Conservation (phyloP, 768 basidiomycete species). For the Serendipita sp. region DNA sequence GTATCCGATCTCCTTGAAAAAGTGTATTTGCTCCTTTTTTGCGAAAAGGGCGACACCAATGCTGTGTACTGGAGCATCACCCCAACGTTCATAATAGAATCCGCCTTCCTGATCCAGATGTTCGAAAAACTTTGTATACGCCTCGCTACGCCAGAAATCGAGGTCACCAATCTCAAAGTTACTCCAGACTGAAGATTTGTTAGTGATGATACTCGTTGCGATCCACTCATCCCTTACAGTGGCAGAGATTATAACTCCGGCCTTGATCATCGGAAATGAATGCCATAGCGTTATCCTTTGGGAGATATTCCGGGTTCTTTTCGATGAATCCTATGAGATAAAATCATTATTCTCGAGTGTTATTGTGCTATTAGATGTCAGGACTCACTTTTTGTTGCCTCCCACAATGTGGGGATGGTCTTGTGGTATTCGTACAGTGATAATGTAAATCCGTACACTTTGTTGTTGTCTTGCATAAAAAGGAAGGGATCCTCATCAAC, state of each 20-base stretch:
- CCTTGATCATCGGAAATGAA: conserved; percentile 68
- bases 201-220: not conserved
- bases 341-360: not conserved
- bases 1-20: conserved; percentile 91
- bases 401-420: conserved; percentile 73
- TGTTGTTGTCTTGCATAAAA: conserved; percentile 61
- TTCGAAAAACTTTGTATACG: conserved; percentile 72
- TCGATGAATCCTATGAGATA: conserved; percentile 44
- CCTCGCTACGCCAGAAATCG: conserved; percentile 69
- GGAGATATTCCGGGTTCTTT: conserved; percentile 42
- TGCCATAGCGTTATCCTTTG: conserved; percentile 47
- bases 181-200: conserved; percentile 55
- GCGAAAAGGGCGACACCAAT: conserved; percentile 85
- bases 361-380: not conserved
- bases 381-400: conserved; percentile 43
- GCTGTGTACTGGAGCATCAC: conserved; percentile 76
- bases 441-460: conserved; percentile 77
- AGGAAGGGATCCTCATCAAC: conserved; percentile 63
- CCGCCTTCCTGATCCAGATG: conserved; percentile 65
- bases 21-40: conserved; percentile 78
- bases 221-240: conserved; percentile 28
- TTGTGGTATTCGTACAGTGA: conserved; percentile 60
- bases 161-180: conserved; percentile 86
- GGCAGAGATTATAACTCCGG: conserved; percentile 56
- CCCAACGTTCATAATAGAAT: conserved; percentile 92